A percentile compares a stretch with the other conserved stretches of the same genome.
Conservation (phyloP, 108 stramenopile species). For the Nannochloropsis granulata region DNA sequence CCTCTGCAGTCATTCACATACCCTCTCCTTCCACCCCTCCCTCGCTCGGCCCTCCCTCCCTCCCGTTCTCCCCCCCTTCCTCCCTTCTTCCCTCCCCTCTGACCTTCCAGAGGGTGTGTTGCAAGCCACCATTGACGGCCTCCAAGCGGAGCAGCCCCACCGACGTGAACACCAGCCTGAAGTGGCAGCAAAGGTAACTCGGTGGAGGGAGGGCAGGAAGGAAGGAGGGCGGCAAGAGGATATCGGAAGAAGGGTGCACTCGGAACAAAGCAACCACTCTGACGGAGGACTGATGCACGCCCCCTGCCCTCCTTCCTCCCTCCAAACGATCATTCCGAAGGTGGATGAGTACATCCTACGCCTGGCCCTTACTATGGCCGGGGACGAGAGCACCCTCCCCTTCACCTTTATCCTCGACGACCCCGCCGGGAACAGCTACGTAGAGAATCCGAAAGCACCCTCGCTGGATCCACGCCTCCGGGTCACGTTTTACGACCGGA, state of each 20-base stretch:
- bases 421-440: constrained; percentile 46
- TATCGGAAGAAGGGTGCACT: background rate
- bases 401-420: constrained; percentile 41
- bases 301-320: background rate
- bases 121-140: background rate
- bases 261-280: background rate
- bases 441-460: constrained; percentile 45
- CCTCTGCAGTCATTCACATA: no score
- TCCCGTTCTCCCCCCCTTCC: background rate
- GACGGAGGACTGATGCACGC: background rate
- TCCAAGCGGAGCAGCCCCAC: background rate
- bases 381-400: constrained; percentile 16
- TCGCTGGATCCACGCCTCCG: constrained; percentile 28
- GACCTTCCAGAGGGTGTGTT: background rate
- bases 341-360: constrained; percentile 5
- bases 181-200: background rate
- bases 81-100: background rate
- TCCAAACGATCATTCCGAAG: background rate
- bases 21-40: no score
- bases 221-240: background rate
- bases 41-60: no score
- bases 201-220: background rate
- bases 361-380: constrained; percentile 7
- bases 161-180: background rate
- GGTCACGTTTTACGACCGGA: constrained; percentile 10